These are phyloP conservation scores for Grammothele lineata DNA, from an alignment of 768 basidiomycete genomes.

Conservation along the genomic window DNA sequence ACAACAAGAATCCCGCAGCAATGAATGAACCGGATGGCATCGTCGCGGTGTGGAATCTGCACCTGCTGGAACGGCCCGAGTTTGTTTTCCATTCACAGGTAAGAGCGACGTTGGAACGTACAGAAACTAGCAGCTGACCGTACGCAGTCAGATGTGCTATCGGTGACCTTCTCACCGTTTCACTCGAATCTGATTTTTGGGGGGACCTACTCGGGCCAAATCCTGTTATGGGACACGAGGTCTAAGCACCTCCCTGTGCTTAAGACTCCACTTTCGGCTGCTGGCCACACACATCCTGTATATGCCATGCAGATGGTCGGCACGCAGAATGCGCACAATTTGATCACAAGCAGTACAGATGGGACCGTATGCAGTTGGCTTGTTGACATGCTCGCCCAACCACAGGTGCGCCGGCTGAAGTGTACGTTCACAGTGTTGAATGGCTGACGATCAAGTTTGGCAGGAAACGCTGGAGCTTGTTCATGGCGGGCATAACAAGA, in stretches of 20 bases:
- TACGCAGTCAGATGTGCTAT: slow-evolving; percentile 90
- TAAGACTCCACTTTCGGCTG: slow-evolving; percentile 93
- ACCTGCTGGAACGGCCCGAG: slow-evolving; percentile 91
- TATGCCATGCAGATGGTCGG: slow-evolving; percentile 99
- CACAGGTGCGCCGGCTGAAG: slow-evolving; percentile 57
- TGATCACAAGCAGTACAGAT: slow-evolving; percentile 96
- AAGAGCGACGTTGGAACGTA: slow-evolving; percentile 23
- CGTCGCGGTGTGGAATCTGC: slow-evolving; percentile 96
- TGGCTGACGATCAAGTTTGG: neutral
- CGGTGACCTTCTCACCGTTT: slow-evolving; percentile 95
- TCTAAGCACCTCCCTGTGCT: slow-evolving; percentile 94
- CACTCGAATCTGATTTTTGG: slow-evolving; percentile 97
- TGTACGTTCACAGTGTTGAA: neutral
- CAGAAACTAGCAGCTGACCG: slow-evolving; percentile 10
- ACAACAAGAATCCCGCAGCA: slow-evolving; percentile 94
- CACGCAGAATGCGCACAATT: slow-evolving; percentile 96
- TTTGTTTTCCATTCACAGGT: slow-evolving; percentile 99
- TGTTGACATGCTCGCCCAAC: slow-evolving; percentile 97
- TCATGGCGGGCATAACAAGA: slow-evolving; percentile 91
- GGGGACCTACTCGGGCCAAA: slow-evolving; percentile 99
- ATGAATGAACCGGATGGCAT: slow-evolving; percentile 96
- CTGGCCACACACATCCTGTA: slow-evolving; percentile 97
- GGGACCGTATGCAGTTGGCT: slow-evolving; percentile 97
- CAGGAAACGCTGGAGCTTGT: slow-evolving; percentile 92
- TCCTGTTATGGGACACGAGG: slow-evolving; percentile 96